Conservation (phyloP, 768 basidiomycete genomes). For the Pulveroboletus sp. region DNA sequence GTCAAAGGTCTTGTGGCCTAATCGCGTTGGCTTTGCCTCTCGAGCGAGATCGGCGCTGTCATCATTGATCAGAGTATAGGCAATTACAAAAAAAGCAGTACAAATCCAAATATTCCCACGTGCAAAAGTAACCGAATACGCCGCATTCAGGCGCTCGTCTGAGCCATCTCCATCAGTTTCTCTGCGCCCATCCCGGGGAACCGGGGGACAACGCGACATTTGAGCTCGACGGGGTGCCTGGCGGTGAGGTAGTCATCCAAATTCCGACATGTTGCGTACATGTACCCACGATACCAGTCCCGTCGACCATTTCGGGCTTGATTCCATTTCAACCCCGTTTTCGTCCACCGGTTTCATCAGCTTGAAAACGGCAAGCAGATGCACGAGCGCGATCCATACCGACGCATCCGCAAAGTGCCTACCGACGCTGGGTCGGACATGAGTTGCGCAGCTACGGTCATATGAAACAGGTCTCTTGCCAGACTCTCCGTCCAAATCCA, state of each 20-base stretch:
- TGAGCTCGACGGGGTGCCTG: slow-evolving; percentile 28
- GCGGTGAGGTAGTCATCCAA: slow-evolving; percentile 1
- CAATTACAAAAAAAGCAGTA: too few species aligned
- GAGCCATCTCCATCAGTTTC: slow-evolving; percentile 14
- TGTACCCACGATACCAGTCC: slow-evolving; percentile 27
- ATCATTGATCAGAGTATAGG: too few species aligned
- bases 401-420: slow-evolving; percentile 30
- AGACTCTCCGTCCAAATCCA: slow-evolving; percentile 29
- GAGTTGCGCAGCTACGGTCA: neutral
- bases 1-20: too few species aligned
- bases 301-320: slow-evolving; percentile 24
- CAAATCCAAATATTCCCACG: too few species aligned
- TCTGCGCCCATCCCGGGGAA: slow-evolving; percentile 13
- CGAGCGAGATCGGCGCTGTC: too few species aligned
- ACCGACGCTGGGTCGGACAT: slow-evolving; percentile 19
- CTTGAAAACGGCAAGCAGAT: slow-evolving; percentile 27
- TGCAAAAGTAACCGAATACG: neutral
- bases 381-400: slow-evolving; percentile 29
- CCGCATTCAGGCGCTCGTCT: slow-evolving; percentile 8
- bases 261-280: neutral
- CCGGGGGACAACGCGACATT: slow-evolving; percentile 25
- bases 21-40: too few species aligned
- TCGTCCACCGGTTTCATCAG: slow-evolving; percentile 28
- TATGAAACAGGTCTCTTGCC: slow-evolving; percentile 7
- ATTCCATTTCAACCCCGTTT: slow-evolving; percentile 23